Conservation (phyloP, 116 monocot genomes). For the Cymodocea nodosa region DNA sequence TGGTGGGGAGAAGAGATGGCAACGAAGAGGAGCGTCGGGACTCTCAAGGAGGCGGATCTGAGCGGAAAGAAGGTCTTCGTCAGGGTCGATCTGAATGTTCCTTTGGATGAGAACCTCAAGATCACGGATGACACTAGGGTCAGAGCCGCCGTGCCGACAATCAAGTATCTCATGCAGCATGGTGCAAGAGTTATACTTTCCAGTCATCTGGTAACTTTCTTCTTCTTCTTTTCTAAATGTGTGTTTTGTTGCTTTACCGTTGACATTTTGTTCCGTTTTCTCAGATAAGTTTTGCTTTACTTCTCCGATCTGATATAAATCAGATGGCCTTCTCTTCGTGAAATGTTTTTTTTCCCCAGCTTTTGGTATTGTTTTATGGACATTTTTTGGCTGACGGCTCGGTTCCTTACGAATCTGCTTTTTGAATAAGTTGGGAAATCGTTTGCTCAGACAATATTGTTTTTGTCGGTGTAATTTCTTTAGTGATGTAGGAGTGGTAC, state of each 20-base stretch:
- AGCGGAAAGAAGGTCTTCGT: slow-evolving; percentile 17
- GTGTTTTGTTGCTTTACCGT: no score
- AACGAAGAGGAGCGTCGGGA: slow-evolving; percentile 14
- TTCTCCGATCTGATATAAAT: no score
- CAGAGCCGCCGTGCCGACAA: slow-evolving; percentile 31
- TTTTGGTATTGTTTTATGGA: background rate
- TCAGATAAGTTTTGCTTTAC: background rate
- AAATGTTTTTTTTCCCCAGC: background rate
- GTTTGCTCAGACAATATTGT: background rate
- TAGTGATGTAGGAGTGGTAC: no score
- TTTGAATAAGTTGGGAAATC: background rate
- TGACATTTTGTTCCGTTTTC: background rate
- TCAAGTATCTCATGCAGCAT: slow-evolving; percentile 24
- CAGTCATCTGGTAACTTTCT: slow-evolving; percentile 7
- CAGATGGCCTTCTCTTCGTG: background rate
- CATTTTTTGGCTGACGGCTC: background rate
- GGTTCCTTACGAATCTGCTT: background rate
- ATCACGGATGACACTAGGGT: slow-evolving; percentile 19
- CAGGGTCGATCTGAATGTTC: slow-evolving; percentile 20
- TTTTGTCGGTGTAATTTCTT: no score
- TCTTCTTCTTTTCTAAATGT: no score
- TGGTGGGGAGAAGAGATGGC: background rate
- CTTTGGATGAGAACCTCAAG: slow-evolving; percentile 11
- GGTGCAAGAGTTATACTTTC: slow-evolving; percentile 31
- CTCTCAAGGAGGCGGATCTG: slow-evolving; percentile 14